Base-by-base conservation (phyloP, 192 early-diverging fungal genomes). In the Pilobolus umbonatus region DNA sequence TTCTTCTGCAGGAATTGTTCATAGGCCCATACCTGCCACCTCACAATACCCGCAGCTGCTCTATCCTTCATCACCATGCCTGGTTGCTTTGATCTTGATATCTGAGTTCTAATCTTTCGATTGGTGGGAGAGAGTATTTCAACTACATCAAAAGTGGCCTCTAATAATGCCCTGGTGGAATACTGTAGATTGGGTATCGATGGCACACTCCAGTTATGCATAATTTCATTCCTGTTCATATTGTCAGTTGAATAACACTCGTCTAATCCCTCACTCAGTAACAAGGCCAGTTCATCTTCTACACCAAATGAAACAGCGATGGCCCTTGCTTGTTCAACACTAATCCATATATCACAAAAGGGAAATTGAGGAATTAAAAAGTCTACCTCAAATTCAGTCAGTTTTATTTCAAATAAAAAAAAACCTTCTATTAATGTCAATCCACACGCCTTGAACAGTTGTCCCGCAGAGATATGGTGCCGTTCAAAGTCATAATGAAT, bases 331-430 rank as follows among this genome's bases (percentile, higher is more conserved):
- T 40, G 36, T 40, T 62, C 26, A 11, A 59, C 26, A 43, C 48
- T 58, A 19, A 69, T 52, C 67, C 67, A 69, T 7, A 69, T 32
- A 39, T 69, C 67, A 4, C 57, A 48, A 55, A 60, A 69, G 5
- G 67, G 67, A 39, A 69, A 69, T 4, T 31, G 31, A 47, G 61
- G 31, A n/a, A 44, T 22, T 11, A 54, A 19, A 51, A 69, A 69
- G 39, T 69, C 67, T 14, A 58, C 45, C 15, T 69, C 48, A 29
- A 60, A 69, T 14, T 64, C 61, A 12, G 42, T n/a, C 17, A 17
- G 17, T 26, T 53, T 40, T 29, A 64, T 28, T 24, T 69, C 40
- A 15, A 69, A 69, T 0, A 69, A 39, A 19, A 63, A 53, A 0
- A 69, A 45, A 2, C 67, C 67, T 50, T 69, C 67, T 0, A 50